These are phyloP conservation scores for Thuja plicata DNA, from an alignment of 83 land plant species.

Conservation along the genomic window DNA sequence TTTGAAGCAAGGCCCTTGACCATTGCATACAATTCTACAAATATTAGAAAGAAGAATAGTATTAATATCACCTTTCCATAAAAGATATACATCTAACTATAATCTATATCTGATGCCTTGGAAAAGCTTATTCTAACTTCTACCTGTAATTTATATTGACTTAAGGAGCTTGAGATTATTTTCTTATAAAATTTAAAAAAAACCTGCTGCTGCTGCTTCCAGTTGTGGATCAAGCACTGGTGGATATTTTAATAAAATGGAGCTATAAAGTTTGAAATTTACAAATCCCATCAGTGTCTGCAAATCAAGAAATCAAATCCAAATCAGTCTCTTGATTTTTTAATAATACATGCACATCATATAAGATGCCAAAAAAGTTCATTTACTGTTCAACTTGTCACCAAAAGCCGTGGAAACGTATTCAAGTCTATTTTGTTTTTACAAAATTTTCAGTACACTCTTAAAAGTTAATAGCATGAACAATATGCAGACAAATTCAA, in stretches of 20 bases:
- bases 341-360: not conserved
- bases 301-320: slow-evolving; percentile 9
- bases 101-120: not conserved
- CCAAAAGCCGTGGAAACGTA: not conserved
- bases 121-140: not conserved
- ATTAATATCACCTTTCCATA: not conserved
- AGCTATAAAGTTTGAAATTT: slow-evolving; percentile 81
- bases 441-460: not conserved
- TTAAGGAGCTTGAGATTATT: not conserved
- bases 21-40: slow-evolving; percentile 85
- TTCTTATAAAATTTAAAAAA: not conserved
- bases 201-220: slow-evolving; percentile 87
- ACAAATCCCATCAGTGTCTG: slow-evolving; percentile 88
- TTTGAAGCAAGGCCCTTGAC: slow-evolving; percentile 64
- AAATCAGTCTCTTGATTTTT: not conserved
- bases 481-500: not conserved
- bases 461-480: slow-evolving; percentile 1
- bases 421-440: not conserved
- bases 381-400: not conserved
- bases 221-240: slow-evolving; percentile 83
- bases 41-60: not conserved
- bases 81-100: not conserved
- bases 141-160: not conserved
- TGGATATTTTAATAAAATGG: slow-evolving; percentile 82
- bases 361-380: not conserved